These are phyloP conservation scores for Pichia exigua DNA, from an alignment of 805 yeast species.

Conservation along the genomic window DNA sequence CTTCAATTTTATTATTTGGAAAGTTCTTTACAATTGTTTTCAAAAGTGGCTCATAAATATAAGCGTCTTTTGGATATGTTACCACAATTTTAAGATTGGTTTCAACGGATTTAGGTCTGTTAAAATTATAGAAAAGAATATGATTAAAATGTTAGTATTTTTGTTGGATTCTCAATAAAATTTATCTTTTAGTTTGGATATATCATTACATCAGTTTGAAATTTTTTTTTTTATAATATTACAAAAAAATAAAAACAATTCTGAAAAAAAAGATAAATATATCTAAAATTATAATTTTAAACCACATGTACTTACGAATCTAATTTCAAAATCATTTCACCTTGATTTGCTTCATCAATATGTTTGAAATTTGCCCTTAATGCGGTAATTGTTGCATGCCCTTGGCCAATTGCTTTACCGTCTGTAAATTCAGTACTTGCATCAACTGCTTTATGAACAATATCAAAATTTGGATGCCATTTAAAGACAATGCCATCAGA, in stretches of 20 bases:
- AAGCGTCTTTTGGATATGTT: conserved; percentile 32
- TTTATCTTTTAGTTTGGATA: background rate
- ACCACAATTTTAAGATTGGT: conserved; percentile 22
- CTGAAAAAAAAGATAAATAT: background rate
- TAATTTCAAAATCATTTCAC: conserved; percentile 44
- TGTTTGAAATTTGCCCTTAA: conserved; percentile 63
- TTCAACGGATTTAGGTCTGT: background rate
- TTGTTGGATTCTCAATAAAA: background rate
- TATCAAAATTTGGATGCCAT: conserved; percentile 81
- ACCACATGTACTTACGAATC: background rate
- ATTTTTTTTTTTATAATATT: background rate
- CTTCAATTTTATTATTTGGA: conserved; percentile 2
- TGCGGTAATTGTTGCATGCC: conserved; percentile 60
- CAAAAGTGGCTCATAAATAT: conserved; percentile 36
- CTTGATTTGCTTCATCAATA: conserved; percentile 38
- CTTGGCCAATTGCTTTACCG: conserved; percentile 59
- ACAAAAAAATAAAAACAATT: conserved; percentile 1
- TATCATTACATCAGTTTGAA: background rate
- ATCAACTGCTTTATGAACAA: conserved; percentile 48
- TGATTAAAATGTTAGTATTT: background rate
- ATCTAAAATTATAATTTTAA: background rate
- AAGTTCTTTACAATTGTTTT: conserved; percentile 28
- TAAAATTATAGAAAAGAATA: background rate
- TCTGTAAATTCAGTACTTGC: conserved; percentile 46
- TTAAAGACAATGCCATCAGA: conserved; percentile 42